phyloP scores from a whole-genome alignment of 768 basidiomycete species.

The Lactarius sp. region DNA sequence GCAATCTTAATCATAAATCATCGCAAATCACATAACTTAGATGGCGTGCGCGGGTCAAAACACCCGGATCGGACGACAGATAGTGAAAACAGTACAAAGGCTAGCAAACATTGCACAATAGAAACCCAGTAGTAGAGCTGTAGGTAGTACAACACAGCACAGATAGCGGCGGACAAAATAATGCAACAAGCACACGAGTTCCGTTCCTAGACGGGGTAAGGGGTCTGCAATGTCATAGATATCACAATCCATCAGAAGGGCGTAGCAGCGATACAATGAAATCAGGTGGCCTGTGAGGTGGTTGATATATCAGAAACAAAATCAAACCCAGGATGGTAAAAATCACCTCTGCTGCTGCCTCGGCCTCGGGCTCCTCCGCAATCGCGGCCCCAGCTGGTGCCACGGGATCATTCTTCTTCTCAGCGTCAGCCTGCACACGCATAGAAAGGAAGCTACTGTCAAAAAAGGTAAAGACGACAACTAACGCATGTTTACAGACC shows the following conservation, averaged over 20 bases:
- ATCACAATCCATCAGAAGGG: slow-evolving; percentile 11
- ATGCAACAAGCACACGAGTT: slow-evolving; percentile 20
- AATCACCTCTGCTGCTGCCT: slow-evolving; percentile 15
- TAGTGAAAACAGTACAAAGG: slow-evolving; percentile 14
- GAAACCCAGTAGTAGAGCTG: slow-evolving; percentile 23
- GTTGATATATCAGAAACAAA: slow-evolving; percentile 1
- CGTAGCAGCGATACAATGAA: not conserved
- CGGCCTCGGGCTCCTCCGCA: slow-evolving; percentile 25
- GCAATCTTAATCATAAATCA: slow-evolving; percentile 17
- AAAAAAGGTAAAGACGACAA: slow-evolving; percentile 7
- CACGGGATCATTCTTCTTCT: slow-evolving; percentile 19
- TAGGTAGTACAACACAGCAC: slow-evolving; percentile 25
- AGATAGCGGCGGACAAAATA: slow-evolving; percentile 20
- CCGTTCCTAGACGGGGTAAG: slow-evolving; percentile 19
- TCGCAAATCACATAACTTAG: slow-evolving; percentile 6
- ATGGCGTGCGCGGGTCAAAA: not conserved
- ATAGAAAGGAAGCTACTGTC: not conserved
- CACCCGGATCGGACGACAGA: not conserved
- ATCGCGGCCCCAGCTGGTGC: slow-evolving; percentile 19
- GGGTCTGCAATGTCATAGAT: slow-evolving; percentile 23
- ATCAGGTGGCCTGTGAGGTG: slow-evolving; percentile 15
- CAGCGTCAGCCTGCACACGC: slow-evolving; percentile 19
- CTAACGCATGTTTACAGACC: slow-evolving; percentile 26
- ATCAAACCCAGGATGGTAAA: too few species aligned
- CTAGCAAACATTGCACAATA: slow-evolving; percentile 21